A percentile compares a stretch with the other conserved stretches of the same genome.
phyloP scores from a whole-genome alignment of 1,284 basidiomycete species.

The Boletellus sp. region DNA sequence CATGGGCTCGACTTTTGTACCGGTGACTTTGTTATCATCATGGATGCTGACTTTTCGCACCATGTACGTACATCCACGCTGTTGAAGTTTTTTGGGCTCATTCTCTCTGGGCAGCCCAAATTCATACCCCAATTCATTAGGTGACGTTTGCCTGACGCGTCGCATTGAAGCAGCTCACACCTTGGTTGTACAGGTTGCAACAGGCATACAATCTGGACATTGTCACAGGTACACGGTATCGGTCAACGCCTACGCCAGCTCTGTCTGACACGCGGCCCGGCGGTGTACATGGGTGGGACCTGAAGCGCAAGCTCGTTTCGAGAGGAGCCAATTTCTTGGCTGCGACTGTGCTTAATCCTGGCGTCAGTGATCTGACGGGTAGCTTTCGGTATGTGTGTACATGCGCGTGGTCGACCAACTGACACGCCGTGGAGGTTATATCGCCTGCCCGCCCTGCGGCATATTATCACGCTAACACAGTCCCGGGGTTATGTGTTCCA shows the following conservation, averaged over 20 bases:
- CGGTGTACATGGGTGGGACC: constrained; percentile 87
- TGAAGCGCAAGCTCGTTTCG: constrained; percentile 82
- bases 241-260: constrained; percentile 52
- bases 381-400: constrained; percentile 66
- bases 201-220: constrained; percentile 81
- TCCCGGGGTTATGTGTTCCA: constrained; percentile 94
- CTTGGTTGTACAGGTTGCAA: constrained; percentile 53
- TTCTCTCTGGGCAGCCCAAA: constrained; percentile 58
- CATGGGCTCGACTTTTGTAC: constrained; percentile 85
- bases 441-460: constrained; percentile 68
- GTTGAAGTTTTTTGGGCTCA: constrained; percentile 7
- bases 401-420: neutral
- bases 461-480: constrained; percentile 79
- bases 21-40: constrained; percentile 94
- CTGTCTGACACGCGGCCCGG: constrained; percentile 58
- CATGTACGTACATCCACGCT: constrained; percentile 55
- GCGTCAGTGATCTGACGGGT: constrained; percentile 84
- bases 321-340: constrained; percentile 86
- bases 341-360: constrained; percentile 76
- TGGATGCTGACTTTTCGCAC: constrained; percentile 96
- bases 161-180: constrained; percentile 5
- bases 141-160: constrained; percentile 35
- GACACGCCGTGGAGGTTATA: constrained; percentile 60
- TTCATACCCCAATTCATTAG: constrained; percentile 87
- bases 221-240: constrained; percentile 90